phyloP scores from a whole-genome alignment of 2,329 filamentous ascomycete genomes.

The Pseudocercospora fijiensis region DNA sequence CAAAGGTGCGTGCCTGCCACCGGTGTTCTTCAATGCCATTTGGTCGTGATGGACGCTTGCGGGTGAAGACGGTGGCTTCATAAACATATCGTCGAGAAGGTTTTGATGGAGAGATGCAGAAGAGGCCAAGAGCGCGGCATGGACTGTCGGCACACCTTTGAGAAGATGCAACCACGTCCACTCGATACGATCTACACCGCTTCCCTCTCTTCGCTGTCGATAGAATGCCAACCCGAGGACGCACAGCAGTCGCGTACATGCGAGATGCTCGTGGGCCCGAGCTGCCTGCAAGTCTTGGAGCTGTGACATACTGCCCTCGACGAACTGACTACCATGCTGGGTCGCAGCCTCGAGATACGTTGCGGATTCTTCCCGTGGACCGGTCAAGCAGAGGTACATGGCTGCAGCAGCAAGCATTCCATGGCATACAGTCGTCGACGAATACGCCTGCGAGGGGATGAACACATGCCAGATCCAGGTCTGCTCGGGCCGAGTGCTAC shows the following conservation, averaged over 20 bases:
- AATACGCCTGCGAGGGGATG: conserved; percentile 1
- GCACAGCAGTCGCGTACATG: neutral
- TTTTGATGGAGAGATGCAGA: neutral
- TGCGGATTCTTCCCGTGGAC: neutral
- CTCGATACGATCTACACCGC: neutral
- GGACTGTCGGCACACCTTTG: conserved; percentile 3
- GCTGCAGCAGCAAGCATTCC: conserved; percentile 2
- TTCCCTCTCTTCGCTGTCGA: neutral
- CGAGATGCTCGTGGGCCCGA: neutral
- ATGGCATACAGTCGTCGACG: neutral
- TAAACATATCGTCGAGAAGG: neutral
- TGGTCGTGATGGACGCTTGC: neutral
- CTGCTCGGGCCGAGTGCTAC: neutral
- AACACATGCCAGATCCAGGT: conserved; percentile 1
- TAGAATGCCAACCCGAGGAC: neutral
- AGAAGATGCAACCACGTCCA: conserved; percentile 5
- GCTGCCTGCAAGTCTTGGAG: neutral
- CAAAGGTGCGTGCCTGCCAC: neutral
- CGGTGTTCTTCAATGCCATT: neutral
- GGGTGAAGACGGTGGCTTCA: neutral
- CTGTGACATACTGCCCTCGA: conserved; percentile 2
- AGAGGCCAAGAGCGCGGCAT: neutral
- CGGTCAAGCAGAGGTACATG: neutral
- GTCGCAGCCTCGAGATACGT: neutral
- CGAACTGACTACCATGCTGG: neutral